Conservation (phyloP, 2,329 filamentous ascomycete genomes). For the Phaeosphaeriaceae sp. region DNA sequence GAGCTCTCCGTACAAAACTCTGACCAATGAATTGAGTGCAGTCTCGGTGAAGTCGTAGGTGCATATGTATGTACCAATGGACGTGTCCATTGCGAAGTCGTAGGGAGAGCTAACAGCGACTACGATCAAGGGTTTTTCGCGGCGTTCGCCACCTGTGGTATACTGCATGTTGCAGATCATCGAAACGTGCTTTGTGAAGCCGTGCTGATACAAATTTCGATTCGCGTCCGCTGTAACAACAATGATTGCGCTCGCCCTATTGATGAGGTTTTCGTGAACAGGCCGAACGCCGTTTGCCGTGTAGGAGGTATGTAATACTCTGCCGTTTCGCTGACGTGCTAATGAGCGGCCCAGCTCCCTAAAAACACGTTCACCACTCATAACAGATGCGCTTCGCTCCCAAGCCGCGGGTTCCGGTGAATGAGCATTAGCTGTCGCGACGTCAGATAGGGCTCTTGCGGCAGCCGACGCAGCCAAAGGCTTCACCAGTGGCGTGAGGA, state of each 20-base stretch:
- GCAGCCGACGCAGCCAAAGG: slow-evolving; percentile 89
- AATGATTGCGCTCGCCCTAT: slow-evolving; percentile 85
- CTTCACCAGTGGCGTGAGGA: slow-evolving; percentile 89
- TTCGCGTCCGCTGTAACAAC: slow-evolving; percentile 94
- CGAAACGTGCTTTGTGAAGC: slow-evolving; percentile 93
- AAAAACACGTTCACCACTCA: slow-evolving; percentile 94
- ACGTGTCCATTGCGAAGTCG: slow-evolving; percentile 92
- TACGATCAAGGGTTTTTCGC: slow-evolving; percentile 85
- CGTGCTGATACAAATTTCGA: slow-evolving; percentile 89
- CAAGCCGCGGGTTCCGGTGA: slow-evolving; percentile 63
- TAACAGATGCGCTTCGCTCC: slow-evolving; percentile 69
- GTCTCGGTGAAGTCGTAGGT: slow-evolving; percentile 97
- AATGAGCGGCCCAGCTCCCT: slow-evolving; percentile 85
- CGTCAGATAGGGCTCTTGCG: slow-evolving; percentile 72
- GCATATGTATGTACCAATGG: slow-evolving; percentile 90
- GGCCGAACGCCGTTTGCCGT: slow-evolving; percentile 91
- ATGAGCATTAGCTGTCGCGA: slow-evolving; percentile 59
- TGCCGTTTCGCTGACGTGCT: slow-evolving; percentile 84
- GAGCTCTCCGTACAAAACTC: slow-evolving; percentile 81
- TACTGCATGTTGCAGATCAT: slow-evolving; percentile 90
- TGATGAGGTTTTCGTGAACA: slow-evolving; percentile 91
- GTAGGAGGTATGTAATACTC: slow-evolving; percentile 92
- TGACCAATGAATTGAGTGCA: slow-evolving; percentile 82
- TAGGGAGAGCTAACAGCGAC: slow-evolving; percentile 95
- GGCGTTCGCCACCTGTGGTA: slow-evolving; percentile 72